These are phyloP conservation scores for Paraphaeosphaeria sporulosa DNA, from an alignment of 2,329 filamentous ascomycete species.

Conservation along the genomic window DNA sequence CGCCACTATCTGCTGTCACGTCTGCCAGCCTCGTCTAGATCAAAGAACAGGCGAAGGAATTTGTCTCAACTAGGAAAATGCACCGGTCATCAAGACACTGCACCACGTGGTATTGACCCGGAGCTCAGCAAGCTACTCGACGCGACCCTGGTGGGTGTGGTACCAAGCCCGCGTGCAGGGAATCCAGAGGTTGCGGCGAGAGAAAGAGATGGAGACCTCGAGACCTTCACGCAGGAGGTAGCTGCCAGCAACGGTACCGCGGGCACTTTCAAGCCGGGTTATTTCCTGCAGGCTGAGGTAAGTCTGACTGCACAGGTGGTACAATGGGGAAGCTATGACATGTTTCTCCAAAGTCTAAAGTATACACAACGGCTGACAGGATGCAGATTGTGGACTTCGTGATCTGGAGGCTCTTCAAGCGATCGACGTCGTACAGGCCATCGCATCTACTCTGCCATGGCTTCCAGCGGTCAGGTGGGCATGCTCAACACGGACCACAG, in stretches of 20 bases:
- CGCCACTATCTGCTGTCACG: slow-evolving; percentile 73
- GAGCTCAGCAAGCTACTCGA: slow-evolving; percentile 70
- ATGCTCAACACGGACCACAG: slow-evolving; percentile 37
- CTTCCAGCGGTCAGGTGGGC: slow-evolving; percentile 63
- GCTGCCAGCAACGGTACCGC: slow-evolving; percentile 40
- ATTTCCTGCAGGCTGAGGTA: slow-evolving; percentile 55
- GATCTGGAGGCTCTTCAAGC: slow-evolving; percentile 78
- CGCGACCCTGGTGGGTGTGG: slow-evolving; percentile 68
- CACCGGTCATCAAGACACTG: slow-evolving; percentile 29
- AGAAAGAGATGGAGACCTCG: slow-evolving; percentile 50
- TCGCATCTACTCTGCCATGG: slow-evolving; percentile 86
- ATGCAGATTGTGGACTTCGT: slow-evolving; percentile 58
- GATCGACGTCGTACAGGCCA: slow-evolving; percentile 61
- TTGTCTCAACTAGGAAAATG: slow-evolving; percentile 48
- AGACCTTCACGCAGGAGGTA: slow-evolving; percentile 55
- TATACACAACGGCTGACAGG: slow-evolving; percentile 24
- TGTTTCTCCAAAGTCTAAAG: slow-evolving; percentile 5
- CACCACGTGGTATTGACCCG: slow-evolving; percentile 47
- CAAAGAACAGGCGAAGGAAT: slow-evolving; percentile 53
- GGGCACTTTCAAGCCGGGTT: slow-evolving; percentile 40
- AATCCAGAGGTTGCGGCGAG: slow-evolving; percentile 54
- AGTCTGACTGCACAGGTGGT: slow-evolving; percentile 24
- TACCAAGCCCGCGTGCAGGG: slow-evolving; percentile 57
- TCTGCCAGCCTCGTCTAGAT: slow-evolving; percentile 70
- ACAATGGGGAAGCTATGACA: not conserved